Percentiles rank a stretch among this genome's conserved stretches.
Conservation (phyloP, 495 filamentous ascomycete genomes). For the Aspergillus biplanus region DNA sequence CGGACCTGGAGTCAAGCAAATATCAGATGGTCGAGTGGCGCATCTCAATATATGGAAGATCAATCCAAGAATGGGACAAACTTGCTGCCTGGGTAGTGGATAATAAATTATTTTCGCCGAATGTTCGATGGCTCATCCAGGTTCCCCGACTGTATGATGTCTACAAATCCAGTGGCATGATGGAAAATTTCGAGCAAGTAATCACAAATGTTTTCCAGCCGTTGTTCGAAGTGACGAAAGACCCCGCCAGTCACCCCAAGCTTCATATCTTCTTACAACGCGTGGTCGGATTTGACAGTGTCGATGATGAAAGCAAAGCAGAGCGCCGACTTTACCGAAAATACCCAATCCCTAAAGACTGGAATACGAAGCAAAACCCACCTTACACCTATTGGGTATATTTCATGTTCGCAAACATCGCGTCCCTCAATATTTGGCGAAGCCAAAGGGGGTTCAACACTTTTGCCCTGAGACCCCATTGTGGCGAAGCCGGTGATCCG, state of each 20-base stretch:
- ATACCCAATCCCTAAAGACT: constrained; percentile 85
- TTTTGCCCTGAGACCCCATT: constrained; percentile 90
- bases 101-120: constrained; percentile 96
- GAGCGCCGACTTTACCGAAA: constrained; percentile 91
- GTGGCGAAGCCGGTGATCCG: constrained; percentile 94
- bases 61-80: constrained; percentile 95
- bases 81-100: constrained; percentile 98
- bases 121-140: constrained; percentile 97
- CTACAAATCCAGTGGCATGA: constrained; percentile 84
- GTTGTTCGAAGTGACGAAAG: constrained; percentile 89
- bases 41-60: constrained; percentile 92
- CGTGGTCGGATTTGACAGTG: constrained; percentile 95
- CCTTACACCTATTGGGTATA: constrained; percentile 99
- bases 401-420: constrained; percentile 92
- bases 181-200: constrained; percentile 88
- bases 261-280: constrained; percentile 93
- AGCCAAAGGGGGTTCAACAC: constrained; percentile 94
- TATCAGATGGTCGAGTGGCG: constrained; percentile 99
- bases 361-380: constrained; percentile 91
- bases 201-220: constrained; percentile 92
- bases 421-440: constrained; percentile 88
- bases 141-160: constrained; percentile 94
- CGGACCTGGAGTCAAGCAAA: constrained; percentile 97
- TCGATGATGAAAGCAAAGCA: constrained; percentile 96
- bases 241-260: constrained; percentile 85